These are phyloP conservation scores for Fusarium floridanum DNA, from an alignment of 2,329 filamentous ascomycete genomes.

Conservation along the genomic window DNA sequence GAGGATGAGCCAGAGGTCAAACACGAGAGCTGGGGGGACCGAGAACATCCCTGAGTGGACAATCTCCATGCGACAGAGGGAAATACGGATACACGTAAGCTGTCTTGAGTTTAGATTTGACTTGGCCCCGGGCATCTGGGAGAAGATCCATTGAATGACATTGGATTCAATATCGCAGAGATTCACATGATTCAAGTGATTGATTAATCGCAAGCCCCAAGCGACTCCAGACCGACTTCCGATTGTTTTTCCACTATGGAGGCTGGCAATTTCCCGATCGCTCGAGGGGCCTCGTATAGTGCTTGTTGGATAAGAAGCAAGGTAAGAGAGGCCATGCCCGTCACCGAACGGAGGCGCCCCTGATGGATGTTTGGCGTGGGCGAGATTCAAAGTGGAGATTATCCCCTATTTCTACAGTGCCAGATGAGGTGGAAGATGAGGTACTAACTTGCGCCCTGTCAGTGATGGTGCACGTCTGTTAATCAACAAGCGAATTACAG, in stretches of 20 bases:
- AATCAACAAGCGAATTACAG: conserved; percentile 23
- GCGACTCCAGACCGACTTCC: conserved; percentile 3
- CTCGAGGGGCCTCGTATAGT: conserved; percentile 32
- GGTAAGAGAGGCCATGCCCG: conserved; percentile 9
- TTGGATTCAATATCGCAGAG: background rate
- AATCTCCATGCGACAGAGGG: conserved; percentile 12
- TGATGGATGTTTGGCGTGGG: conserved; percentile 30
- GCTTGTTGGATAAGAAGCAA: conserved; percentile 24
- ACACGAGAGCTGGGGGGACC: conserved; percentile 17
- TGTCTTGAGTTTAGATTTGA: conserved; percentile 7
- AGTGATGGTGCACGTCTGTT: conserved; percentile 14
- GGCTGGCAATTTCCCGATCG: conserved; percentile 37
- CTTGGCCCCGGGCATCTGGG: background rate
- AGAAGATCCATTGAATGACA: background rate
- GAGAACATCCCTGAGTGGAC: conserved; percentile 21
- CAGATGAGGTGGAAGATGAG: background rate
- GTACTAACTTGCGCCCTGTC: conserved; percentile 14
- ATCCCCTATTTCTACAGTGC: conserved; percentile 46
- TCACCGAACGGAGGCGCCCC: conserved; percentile 29
- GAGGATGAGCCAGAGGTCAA: conserved; percentile 17
- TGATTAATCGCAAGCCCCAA: background rate
- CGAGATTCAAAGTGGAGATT: conserved; percentile 45
- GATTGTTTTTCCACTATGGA: background rate
- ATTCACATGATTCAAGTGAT: conserved; percentile 1
- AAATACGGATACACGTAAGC: conserved; percentile 38